Conservation (phyloP, 1,139 yeast genomes). For the Hanseniaspora sp. region DNA sequence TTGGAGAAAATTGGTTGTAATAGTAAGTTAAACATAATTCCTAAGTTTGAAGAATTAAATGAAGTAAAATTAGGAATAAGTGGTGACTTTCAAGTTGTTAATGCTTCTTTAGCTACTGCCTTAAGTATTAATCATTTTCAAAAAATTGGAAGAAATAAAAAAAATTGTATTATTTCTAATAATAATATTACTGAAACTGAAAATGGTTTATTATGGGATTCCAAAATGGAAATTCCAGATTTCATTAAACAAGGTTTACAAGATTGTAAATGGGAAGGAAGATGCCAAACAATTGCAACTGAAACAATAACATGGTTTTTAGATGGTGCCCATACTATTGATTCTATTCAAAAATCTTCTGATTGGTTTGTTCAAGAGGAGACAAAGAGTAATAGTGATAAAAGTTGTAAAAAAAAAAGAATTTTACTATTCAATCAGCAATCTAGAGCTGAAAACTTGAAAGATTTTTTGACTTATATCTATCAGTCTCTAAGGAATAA, state of each 20-base stretch:
- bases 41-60: constrained; percentile 34
- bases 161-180: neutral
- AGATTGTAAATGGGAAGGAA: constrained; percentile 77
- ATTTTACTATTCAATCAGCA: constrained; percentile 85
- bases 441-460: constrained; percentile 70
- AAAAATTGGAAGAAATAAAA: constrained; percentile 31
- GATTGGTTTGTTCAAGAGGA: constrained; percentile 55
- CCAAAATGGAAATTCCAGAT: constrained; percentile 21
- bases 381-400: constrained; percentile 20
- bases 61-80: constrained; percentile 57
- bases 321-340: constrained; percentile 95
- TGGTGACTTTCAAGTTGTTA: constrained; percentile 73
- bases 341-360: constrained; percentile 70
- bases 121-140: constrained; percentile 55
- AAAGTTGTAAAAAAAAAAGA: constrained; percentile 21
- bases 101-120: constrained; percentile 82
- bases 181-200: constrained; percentile 16
- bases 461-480: constrained; percentile 42
- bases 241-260: constrained; percentile 56
- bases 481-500: constrained; percentile 24
- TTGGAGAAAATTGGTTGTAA: constrained; percentile 47
- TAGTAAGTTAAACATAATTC: constrained; percentile 44
- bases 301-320: constrained; percentile 50
- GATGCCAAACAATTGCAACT: constrained; percentile 63
- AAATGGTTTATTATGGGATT: constrained; percentile 14